Evolutionary conservation across 352 stramenopile genomes (phyloP), one percentile per base, ranked within the genome.

Genomic region (Thraustotheca clavata): DNA sequence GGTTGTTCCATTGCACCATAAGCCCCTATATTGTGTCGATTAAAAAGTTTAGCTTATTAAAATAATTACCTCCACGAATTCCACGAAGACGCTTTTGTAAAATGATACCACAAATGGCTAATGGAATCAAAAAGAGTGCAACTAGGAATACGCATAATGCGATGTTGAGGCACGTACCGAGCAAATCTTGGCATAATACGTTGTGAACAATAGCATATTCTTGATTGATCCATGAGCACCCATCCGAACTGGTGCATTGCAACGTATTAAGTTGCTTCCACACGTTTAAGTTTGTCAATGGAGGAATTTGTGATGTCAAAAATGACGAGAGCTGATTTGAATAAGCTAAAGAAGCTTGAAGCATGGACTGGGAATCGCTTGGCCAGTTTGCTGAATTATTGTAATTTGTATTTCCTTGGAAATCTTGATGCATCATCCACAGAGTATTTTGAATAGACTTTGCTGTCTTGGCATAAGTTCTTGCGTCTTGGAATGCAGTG

Each of bases 1-100:
- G 57, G 57, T 18, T 27, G n/a, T 54, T 65, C 57, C 36, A 65
- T 54, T 8, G 6, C 24, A 16, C 57, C 57, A 46, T 65, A 65
- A 27, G 57, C 33, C 3, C 43, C 43, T 52, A 52, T 31, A 24
- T 12, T 26, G 24, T 2, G n/a, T 7, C n/a, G n/a, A n/a, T n/a
- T n/a, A n/a, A n/a, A n/a, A n/a, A n/a, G n/a, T n/a, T n/a, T n/a
- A n/a, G n/a, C n/a, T n/a, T n/a, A n/a, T n/a, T n/a, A n/a, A n/a
- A n/a, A 18, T 31, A 43, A 18, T 16, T 43, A 33, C 57, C 84
- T 59, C 88, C 86, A 65, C 87, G 86, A 54, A 72, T 79, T 16
- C 80, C 84, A n/a, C 84, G 84, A 40, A 93, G 74, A 0, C 82
- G 78, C 68, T 93, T 93, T 67, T 93, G 82, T 29, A 93, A 71